These are phyloP conservation scores for Vanrija pseudolonga DNA, from an alignment of 1,284 basidiomycete species.

Conservation along the genomic window DNA sequence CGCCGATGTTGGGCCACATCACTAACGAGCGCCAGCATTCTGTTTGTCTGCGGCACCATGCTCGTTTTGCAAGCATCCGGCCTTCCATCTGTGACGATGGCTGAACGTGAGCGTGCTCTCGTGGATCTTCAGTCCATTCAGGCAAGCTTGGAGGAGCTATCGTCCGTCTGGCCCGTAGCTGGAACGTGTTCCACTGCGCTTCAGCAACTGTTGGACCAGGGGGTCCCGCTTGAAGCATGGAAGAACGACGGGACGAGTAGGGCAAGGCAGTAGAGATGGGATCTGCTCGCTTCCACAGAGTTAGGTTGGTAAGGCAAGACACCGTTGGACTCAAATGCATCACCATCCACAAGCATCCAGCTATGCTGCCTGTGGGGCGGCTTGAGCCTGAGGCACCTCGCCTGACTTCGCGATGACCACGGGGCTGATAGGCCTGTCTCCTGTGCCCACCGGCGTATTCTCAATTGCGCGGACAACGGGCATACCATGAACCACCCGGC, in stretches of 20 bases:
- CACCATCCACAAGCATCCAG: too few species aligned
- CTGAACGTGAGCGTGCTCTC: conserved; percentile 6
- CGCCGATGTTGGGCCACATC: not conserved
- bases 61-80: conserved; percentile 21
- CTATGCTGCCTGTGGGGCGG: too few species aligned
- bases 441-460: conserved; percentile 73
- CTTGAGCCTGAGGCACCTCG: too few species aligned
- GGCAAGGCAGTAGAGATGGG: too few species aligned
- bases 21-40: conserved; percentile 5
- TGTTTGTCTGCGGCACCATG: conserved; percentile 21
- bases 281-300: too few species aligned
- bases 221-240: too few species aligned
- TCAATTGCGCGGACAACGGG: conserved; percentile 88
- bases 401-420: conserved; percentile 16
- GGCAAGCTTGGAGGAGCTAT: conserved; percentile 13
- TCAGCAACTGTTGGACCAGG: conserved; percentile 7
- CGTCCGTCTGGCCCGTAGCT: conserved; percentile 18
- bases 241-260: too few species aligned
- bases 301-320: too few species aligned
- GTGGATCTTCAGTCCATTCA: conserved; percentile 16
- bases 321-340: too few species aligned
- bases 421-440: conserved; percentile 27
- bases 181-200: conserved; percentile 10
- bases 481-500: conserved; percentile 81
- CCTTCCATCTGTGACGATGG: conserved; percentile 12